Base-by-base conservation (phyloP, 140 eudicot genomes). In the Senecio squalidus region DNA sequence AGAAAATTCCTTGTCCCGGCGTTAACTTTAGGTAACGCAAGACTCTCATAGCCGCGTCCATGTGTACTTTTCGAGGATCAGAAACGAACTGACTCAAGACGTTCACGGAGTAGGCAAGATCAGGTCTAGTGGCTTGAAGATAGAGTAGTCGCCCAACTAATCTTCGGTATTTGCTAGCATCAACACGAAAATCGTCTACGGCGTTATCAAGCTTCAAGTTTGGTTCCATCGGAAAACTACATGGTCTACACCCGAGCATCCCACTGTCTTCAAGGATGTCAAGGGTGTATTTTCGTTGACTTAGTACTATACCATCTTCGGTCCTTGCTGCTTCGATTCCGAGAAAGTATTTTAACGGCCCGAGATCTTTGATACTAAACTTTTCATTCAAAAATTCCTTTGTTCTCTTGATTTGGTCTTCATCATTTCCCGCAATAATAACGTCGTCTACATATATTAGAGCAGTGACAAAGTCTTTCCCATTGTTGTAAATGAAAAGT, bases 221-320 rank as follows among this genome's bases (percentile, higher is more conserved):
- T 6, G 49, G 24, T 43, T 43, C 49, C 49, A 43, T 43, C 24
- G 22, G 49, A 17, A 44, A 44, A 7, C 9, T 44, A 10, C 50
- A 44, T 5, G 50, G 50, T 44, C 50, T 44, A 44, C 50, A 44
- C 20, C 50, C 24, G 50, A 44, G 50, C 50, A 44, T 44, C 20
- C 50, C 50, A 44, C 50, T 44, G 50, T 44, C 50, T 17, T 44
- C 24, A 2, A 44, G 50, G 24, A 44, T 44, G 24, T 43, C 50
- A 17, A 44, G 50, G 0, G 50, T 17, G 9, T 44, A 44, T 17
- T 44, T 41, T 41, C 48, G 22, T 14, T 41, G 48, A 41, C 48
- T 41, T 41, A 41, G 22, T 8, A 41, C 22, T 44, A 44, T 44
- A 16, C 50, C 50, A 7, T 44, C 50, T 44, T 44, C 9, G 24